Conservation (phyloP, 2,329 filamentous ascomycete species). For the Madurella mycetomatis region DNA sequence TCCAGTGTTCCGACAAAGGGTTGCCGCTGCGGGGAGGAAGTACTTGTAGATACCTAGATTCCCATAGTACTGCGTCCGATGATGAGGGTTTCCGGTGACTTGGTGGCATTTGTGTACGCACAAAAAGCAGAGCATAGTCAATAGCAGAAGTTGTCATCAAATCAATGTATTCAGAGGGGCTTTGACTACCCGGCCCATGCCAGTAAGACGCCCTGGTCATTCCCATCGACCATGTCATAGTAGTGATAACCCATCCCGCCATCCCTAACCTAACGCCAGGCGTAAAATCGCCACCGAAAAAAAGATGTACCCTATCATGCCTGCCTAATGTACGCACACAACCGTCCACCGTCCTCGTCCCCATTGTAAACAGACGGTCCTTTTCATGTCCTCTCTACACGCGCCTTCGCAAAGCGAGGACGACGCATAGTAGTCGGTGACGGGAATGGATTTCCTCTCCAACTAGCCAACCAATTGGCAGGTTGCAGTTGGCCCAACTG, state of each 20-base stretch:
- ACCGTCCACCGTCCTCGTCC: too few species aligned
- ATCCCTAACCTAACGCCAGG: conserved; percentile 18
- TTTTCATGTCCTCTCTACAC: not conserved
- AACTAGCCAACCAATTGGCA: not conserved
- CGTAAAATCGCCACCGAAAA: conserved; percentile 9
- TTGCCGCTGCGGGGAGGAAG: conserved; percentile 86
- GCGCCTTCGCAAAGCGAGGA: not conserved
- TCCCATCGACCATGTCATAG: conserved; percentile 17
- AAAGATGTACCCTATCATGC: conserved; percentile 10
- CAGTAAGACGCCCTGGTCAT: conserved; percentile 17
- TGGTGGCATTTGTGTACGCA: not conserved
- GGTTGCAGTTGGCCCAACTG: too few species aligned
- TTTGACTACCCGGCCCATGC: conserved; percentile 13
- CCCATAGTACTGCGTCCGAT: not conserved
- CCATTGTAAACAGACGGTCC: too few species aligned
- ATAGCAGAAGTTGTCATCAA: not conserved
- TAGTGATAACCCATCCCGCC: conserved; percentile 5
- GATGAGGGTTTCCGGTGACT: too few species aligned
- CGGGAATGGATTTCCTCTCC: not conserved
- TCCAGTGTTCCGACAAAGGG: conserved; percentile 76
- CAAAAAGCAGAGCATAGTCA: not conserved
- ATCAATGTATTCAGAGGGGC: conserved; percentile 17
- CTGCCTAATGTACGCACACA: too few species aligned
- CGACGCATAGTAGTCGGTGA: not conserved
- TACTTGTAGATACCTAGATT: conserved; percentile 57